A percentile compares a stretch with the other conserved stretches of the same genome.
Conservation (phyloP, 306 rosid species). For the Quercus cerris region DNA sequence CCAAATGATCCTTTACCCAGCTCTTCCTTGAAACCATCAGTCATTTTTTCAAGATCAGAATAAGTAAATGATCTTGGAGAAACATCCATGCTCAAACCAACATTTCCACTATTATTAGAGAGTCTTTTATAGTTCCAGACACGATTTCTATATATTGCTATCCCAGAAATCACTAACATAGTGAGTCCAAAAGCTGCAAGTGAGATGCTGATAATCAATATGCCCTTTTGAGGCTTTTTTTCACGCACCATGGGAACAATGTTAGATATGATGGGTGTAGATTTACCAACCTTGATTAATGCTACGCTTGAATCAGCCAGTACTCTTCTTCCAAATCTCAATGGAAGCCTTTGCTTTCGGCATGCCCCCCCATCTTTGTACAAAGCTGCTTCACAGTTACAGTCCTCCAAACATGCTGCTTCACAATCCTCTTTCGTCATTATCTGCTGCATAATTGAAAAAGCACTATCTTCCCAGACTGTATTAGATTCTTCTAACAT, state of each 20-base stretch:
- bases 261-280: neutral
- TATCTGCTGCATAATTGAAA: neutral
- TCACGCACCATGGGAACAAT: neutral
- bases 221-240: neutral
- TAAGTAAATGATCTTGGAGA: too few species aligned
- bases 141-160: neutral
- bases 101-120: neutral
- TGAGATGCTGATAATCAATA: neutral
- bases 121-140: neutral
- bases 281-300: neutral
- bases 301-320: neutral
- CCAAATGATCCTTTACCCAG: too few species aligned
- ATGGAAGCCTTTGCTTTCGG: neutral
- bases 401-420: neutral
- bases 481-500: neutral
- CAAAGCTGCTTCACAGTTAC: neutral
- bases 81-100: too few species aligned
- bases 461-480: neutral
- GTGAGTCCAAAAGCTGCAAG: neutral
- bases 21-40: too few species aligned
- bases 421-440: neutral
- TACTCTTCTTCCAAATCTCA: neutral
- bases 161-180: neutral
- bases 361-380: neutral
- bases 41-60: too few species aligned